These are phyloP conservation scores for Trifolium pratense DNA, from an alignment of 306 rosid species.

Conservation along the genomic window DNA sequence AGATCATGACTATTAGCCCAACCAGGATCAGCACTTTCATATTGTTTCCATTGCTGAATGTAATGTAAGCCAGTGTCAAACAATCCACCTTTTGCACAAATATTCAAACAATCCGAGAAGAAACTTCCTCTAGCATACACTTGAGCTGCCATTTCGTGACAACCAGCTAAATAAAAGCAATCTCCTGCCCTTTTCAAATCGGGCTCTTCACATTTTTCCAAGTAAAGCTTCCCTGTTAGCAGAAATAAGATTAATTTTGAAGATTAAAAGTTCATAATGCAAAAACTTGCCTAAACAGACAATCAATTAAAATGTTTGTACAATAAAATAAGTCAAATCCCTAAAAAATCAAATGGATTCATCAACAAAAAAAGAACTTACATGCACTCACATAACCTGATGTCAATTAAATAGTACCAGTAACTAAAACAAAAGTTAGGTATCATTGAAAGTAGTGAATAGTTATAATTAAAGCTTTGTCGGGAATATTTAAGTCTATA, in stretches of 20 bases:
- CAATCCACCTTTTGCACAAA: conserved; percentile 57
- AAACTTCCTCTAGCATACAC: conserved; percentile 64
- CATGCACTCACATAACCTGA: no score
- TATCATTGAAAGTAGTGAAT: no score
- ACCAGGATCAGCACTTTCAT: conserved; percentile 39
- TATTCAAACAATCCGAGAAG: conserved; percentile 61
- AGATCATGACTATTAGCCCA: conserved; percentile 40
- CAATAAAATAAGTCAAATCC: neutral
- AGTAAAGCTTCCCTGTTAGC: conserved; percentile 61
- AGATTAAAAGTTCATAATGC: neutral
- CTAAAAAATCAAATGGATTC: neutral
- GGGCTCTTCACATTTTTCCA: conserved; percentile 62
- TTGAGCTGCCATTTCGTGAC: conserved; percentile 59
- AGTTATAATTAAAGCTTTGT: no score
- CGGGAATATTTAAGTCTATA: no score
- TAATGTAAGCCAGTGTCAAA: conserved; percentile 65
- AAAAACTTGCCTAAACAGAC: neutral
- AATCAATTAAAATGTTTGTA: neutral
- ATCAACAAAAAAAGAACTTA: neutral
- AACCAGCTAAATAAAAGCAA: conserved; percentile 61
- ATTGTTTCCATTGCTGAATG: conserved; percentile 67
- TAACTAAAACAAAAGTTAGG: neutral
- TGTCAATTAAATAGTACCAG: no score
- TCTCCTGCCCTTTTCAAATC: conserved; percentile 69
- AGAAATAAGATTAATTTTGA: conserved; percentile 11